phyloP scores from a whole-genome alignment of 1,284 basidiomycete species.

The Naganishia sp. region DNA sequence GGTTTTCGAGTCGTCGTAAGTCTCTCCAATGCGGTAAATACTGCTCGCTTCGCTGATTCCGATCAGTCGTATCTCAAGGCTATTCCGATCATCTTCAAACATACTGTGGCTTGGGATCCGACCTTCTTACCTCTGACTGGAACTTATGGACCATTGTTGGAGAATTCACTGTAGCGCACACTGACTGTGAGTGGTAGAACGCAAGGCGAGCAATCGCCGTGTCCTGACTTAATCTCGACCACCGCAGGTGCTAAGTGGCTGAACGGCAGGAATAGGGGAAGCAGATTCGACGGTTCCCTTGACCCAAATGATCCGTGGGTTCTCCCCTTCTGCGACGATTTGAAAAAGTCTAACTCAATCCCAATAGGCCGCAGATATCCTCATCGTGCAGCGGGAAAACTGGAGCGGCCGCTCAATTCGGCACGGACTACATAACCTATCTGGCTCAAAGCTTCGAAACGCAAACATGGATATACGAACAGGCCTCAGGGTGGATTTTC shows the following conservation, averaged over 20 bases:
- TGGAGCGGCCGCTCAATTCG: conserved; percentile 69
- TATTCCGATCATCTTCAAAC: conserved; percentile 49
- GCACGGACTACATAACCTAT: conserved; percentile 72
- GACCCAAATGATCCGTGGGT: conserved; percentile 45
- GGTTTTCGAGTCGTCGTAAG: conserved; percentile 29
- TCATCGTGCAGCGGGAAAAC: conserved; percentile 73
- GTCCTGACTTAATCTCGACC: neutral
- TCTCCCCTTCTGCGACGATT: neutral
- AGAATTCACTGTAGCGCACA: conserved; percentile 76
- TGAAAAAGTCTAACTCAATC: too few relatives aligned
- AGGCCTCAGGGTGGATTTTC: conserved; percentile 46
- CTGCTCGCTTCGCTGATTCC: conserved; percentile 16
- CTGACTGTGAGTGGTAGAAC: conserved; percentile 67
- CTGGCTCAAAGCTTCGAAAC: conserved; percentile 80
- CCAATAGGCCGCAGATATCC: conserved; percentile 39
- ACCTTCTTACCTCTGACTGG: conserved; percentile 58
- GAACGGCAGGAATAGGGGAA: conserved; percentile 67
- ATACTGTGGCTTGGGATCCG: conserved; percentile 61
- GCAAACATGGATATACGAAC: conserved; percentile 60
- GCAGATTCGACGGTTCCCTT: conserved; percentile 72
- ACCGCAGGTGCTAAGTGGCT: conserved; percentile 54
- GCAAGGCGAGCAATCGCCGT: neutral
- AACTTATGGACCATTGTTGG: conserved; percentile 78
- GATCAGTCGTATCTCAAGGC: conserved; percentile 40
- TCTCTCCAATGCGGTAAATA: neutral